Evolutionary conservation across 768 basidiomycete species (phyloP).

Genomic region (Macrolepiota fuliginosa): DNA sequence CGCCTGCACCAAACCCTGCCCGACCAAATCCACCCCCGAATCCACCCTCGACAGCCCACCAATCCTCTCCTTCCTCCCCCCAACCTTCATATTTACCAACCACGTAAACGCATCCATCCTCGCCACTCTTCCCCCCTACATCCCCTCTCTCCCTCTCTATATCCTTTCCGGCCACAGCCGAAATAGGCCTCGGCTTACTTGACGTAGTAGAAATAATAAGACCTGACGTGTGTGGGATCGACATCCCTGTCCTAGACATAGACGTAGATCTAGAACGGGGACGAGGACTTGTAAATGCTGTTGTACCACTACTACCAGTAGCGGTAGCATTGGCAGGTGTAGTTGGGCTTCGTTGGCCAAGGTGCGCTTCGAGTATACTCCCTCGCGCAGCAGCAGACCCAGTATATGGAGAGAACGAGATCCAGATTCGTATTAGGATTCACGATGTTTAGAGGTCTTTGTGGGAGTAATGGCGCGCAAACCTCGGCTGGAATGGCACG

Average conservation of each 20-base stretch:
- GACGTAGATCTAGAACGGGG: not conserved
- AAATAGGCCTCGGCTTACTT: not conserved
- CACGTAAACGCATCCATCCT: constrained; percentile 69
- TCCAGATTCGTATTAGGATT: not conserved
- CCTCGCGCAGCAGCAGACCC: constrained; percentile 22
- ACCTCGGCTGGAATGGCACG: constrained; percentile 72
- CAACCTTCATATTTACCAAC: constrained; percentile 71
- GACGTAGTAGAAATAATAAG: not conserved
- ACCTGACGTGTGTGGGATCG: not conserved
- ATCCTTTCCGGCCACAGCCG: no score
- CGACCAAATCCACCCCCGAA: constrained; percentile 13
- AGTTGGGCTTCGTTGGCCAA: not conserved
- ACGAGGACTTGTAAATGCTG: no score
- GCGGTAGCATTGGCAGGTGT: no score
- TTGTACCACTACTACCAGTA: no score
- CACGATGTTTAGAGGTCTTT: not conserved
- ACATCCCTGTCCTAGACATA: not conserved
- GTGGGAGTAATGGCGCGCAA: constrained; percentile 45
- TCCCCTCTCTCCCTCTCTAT: constrained; percentile 15
- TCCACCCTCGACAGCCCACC: constrained; percentile 42
- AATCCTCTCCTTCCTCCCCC: constrained; percentile 38
- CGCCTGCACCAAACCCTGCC: no score
- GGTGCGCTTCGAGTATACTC: constrained; percentile 1
- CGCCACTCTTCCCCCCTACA: constrained; percentile 46
- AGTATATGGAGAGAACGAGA: not conserved